Evolutionary conservation across 306 rosid species (phyloP), one percentile per base, ranked within the genome.

Genomic region (Rosa persica): DNA sequence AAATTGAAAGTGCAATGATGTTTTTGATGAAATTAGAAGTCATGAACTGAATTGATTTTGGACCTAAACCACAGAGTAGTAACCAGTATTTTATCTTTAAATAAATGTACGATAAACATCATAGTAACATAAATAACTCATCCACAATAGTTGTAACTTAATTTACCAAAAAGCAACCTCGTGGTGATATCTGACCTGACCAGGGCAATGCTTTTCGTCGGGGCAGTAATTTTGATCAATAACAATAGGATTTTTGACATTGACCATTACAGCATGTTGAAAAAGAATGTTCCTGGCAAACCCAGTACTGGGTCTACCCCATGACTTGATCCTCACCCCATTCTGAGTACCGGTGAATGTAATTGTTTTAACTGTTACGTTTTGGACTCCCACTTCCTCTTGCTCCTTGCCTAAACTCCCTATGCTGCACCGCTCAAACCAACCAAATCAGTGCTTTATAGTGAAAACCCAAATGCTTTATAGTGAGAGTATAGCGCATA

Each of bases 191-290:
- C 39, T 62, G 47, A 88, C 93, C 87, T 78, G 82, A 40, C 62
- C 57, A 0, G 92, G 90, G 5, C 92, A 90, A 52, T 48, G 61
- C 19, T 79, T 60, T 5, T 81, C 39, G 20, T 0, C 8, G 2
- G 92, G 90, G 64, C 92, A 88, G 20, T 90, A 90, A 34, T 88
- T 85, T 86, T 88, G 92, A 64, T 90, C 94, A 3, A 90, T 84
- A 0, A 84, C 40, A 2, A 88, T 68, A 5, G 91, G 90, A 65
- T 86, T 83, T 13, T 80, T 76, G 20, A 84, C 94, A 78, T 84
- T 79, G 19, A 38, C 0, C 86, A 86, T 82, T 0, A 79, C 40
- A 8, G 43, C 72, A 67, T 90, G 82, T 46, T 81, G 85, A 70
- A 86, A 88, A 17, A 76, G 48, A 74, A 90, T 80, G 72, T 81